Conservation (phyloP, 2,329 filamentous ascomycete species). For the Alternaria novae-zelandiae region DNA sequence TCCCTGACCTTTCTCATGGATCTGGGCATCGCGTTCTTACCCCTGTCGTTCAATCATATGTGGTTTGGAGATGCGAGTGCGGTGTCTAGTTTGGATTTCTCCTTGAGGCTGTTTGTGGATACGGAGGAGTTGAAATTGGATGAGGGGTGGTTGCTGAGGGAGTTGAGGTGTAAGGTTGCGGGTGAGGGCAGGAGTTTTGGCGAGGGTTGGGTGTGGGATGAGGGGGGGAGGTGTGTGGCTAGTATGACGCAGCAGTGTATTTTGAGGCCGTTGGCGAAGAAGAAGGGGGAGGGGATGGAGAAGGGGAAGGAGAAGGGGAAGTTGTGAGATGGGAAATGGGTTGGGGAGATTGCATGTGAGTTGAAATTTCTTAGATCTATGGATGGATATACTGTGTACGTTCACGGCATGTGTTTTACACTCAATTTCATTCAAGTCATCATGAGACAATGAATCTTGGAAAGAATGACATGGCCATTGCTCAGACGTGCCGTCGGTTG, state of each 20-base stretch:
- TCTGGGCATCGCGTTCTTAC: slow-evolving; percentile 53
- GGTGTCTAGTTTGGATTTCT: slow-evolving; percentile 59
- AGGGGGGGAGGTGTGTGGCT: slow-evolving; percentile 53
- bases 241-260: slow-evolving; percentile 58
- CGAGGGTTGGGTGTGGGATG: slow-evolving; percentile 56
- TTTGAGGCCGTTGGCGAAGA: slow-evolving; percentile 31
- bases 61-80: slow-evolving; percentile 55
- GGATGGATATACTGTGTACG: not conserved
- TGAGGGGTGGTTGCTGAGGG: slow-evolving; percentile 52
- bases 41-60: slow-evolving; percentile 52
- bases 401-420: not conserved
- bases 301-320: slow-evolving; percentile 13
- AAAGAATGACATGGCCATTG: not conserved
- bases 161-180: slow-evolving; percentile 50
- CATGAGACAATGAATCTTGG: not conserved
- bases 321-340: slow-evolving; percentile 1
- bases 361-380: not conserved
- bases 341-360: not conserved
- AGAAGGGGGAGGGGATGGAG: not conserved
- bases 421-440: not conserved
- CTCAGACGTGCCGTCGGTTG: not conserved
- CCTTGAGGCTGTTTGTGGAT: slow-evolving; percentile 53
- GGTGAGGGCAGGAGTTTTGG: slow-evolving; percentile 54
- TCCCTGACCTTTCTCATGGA: slow-evolving; percentile 56
- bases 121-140: slow-evolving; percentile 42